Base-by-base conservation (phyloP, 352 stramenopile species). In the Aphanomyces stellatus region DNA sequence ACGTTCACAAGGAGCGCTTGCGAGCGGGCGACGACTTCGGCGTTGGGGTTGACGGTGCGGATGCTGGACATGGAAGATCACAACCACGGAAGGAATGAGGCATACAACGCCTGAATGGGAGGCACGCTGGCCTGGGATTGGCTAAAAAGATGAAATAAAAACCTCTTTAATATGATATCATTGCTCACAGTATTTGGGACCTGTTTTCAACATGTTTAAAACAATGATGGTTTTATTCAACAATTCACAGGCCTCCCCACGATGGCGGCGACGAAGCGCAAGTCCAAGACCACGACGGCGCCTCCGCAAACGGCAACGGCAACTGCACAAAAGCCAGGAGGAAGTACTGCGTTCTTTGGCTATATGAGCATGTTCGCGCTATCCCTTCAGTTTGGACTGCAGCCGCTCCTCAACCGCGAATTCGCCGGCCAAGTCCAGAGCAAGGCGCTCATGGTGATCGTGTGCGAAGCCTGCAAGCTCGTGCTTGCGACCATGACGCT, bases 1-100 rank as follows among this genome's bases (percentile, higher is more conserved):
- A 98, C 93, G 78, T 99, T 99, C 40, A 99, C 97, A 62, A 95
- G 81, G 72, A 94, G 93, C 72, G 81, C 96, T 88, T 97, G 95
- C 53, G 81, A 91, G 79, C 97, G 98, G 75, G 84, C 91, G 65
- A 99, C 92, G 71, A 99, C 96, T 86, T 99, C 97, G 41, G 96
- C 93, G 77, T 98, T 98, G 63, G 95, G 90, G 78, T 97, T 97
- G 72, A 98, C 89, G 66, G 77, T 83, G 72, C 80, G 80, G 69
- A 88, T 75, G 71, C 80, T 88, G 61, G 73, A 63, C 83, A 90
- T 92, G 40, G 25, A 33, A 62, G 49, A 57, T 57, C 49, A 33
- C 49, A 13, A 57, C 49, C 49, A 57, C 30, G 49, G 49, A 57
- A 57, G 33, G 25, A 57, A 57, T n/a, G n/a, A n/a, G n/a, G n/a